Percentiles rank a stretch among this genome's conserved stretches.
These are phyloP conservation scores for Cyberlindnera nakhonratchasimensis DNA, from an alignment of 805 yeast genomes.

Conservation along the genomic window DNA sequence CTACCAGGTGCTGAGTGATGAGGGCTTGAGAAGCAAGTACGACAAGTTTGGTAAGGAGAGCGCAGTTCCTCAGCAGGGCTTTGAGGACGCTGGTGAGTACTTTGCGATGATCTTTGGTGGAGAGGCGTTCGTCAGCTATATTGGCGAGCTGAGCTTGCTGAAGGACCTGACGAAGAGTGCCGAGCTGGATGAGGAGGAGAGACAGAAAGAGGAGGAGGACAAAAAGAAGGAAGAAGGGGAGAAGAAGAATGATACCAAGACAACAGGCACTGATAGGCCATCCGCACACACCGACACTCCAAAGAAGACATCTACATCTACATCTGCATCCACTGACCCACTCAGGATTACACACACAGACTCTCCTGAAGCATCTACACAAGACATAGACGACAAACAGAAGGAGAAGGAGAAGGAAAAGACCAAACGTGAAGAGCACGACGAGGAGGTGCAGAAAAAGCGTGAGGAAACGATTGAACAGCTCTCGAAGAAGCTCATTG, in stretches of 20 bases:
- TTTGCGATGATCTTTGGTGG: conserved; percentile 81
- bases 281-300: not conserved
- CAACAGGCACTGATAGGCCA: not conserved
- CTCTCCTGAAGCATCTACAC: not conserved
- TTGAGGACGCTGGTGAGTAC: conserved; percentile 69
- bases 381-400: not conserved
- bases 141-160: conserved; percentile 82
- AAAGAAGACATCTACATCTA: not conserved
- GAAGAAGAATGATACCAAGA: conserved; percentile 24
- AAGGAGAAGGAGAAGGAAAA: conserved; percentile 36
- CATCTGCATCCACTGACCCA: conserved; percentile 5
- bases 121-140: conserved; percentile 79
- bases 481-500: conserved; percentile 55
- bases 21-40: conserved; percentile 58
- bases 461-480: conserved; percentile 62
- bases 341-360: conserved; percentile 10
- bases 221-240: conserved; percentile 35
- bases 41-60: conserved; percentile 75
- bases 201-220: conserved; percentile 36
- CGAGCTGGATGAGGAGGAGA: conserved; percentile 47
- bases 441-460: conserved; percentile 70
- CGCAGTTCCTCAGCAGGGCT: conserved; percentile 66
- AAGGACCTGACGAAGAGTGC: conserved; percentile 67
- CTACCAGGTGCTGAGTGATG: conserved; percentile 72
- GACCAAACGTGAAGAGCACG: conserved; percentile 55